phyloP scores from a whole-genome alignment of 2,329 filamentous ascomycete genomes.

The Blastomyces gilchristii region DNA sequence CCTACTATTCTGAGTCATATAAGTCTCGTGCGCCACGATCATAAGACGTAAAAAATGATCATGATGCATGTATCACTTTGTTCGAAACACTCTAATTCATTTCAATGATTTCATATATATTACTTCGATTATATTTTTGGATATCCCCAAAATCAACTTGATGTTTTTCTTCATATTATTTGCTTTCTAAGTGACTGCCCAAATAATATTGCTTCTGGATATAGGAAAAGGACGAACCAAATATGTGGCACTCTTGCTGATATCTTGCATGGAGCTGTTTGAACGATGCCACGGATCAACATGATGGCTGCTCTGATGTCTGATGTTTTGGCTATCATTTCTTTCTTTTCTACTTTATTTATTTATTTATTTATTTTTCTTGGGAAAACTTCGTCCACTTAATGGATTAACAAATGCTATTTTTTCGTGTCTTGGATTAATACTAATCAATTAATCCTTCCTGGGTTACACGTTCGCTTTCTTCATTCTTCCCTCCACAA shows the following conservation, averaged over 20 bases:
- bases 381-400: background rate
- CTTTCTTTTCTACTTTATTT: background rate
- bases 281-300: background rate
- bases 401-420: background rate
- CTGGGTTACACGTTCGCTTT: background rate
- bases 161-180: background rate
- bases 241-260: background rate
- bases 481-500: background rate
- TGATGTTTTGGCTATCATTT: background rate
- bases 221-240: background rate
- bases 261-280: background rate
- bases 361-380: background rate
- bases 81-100: background rate
- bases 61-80: background rate
- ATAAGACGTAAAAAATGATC: background rate
- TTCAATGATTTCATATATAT: background rate
- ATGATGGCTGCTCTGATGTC: background rate
- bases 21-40: background rate
- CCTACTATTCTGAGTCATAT: background rate
- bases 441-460: no score
- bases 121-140: background rate
- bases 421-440: background rate
- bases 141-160: background rate
- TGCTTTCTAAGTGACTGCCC: background rate
- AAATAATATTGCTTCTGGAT: background rate